phyloP scores from a whole-genome alignment of 2,329 filamentous ascomycete species.

The Juglanconis oblonga region DNA sequence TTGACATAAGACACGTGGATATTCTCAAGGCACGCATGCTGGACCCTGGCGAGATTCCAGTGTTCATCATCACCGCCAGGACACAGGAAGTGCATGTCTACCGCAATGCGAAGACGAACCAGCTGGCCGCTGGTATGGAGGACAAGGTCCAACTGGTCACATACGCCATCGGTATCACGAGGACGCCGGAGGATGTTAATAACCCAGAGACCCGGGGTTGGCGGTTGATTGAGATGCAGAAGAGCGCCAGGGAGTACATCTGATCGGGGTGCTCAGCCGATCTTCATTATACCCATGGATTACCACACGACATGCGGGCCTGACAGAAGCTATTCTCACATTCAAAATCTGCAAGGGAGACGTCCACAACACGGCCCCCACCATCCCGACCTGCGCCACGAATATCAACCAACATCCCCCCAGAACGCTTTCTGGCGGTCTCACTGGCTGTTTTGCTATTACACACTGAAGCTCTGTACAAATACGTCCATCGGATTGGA shows the following conservation, averaged over 20 bases:
- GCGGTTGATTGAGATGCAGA: conserved; percentile 97
- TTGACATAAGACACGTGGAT: conserved; percentile 94
- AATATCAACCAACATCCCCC: not conserved
- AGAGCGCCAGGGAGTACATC: conserved; percentile 87
- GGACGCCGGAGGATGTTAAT: conserved; percentile 90
- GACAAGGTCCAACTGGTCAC: conserved; percentile 98
- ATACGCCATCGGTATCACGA: conserved; percentile 93
- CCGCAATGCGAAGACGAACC: conserved; percentile 81
- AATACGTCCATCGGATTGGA: conserved; percentile 3
- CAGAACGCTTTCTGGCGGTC: not conserved
- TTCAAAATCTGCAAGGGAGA: not conserved
- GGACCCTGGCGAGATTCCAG: conserved; percentile 83
- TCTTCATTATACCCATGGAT: not conserved
- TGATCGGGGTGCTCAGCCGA: conserved; percentile 24
- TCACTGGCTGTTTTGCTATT: not conserved
- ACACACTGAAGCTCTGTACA: conserved; percentile 9
- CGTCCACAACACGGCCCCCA: not conserved
- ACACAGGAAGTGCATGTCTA: conserved; percentile 99
- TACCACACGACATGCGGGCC: no score
- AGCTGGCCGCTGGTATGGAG: conserved; percentile 95
- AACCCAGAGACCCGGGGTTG: conserved; percentile 96
- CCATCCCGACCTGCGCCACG: not conserved
- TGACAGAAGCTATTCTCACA: not conserved
- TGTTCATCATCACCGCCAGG: conserved; percentile 94
- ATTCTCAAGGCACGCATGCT: conserved; percentile 77